phyloP scores from a whole-genome alignment of 257 asterid species.

The Petunia secreta region DNA sequence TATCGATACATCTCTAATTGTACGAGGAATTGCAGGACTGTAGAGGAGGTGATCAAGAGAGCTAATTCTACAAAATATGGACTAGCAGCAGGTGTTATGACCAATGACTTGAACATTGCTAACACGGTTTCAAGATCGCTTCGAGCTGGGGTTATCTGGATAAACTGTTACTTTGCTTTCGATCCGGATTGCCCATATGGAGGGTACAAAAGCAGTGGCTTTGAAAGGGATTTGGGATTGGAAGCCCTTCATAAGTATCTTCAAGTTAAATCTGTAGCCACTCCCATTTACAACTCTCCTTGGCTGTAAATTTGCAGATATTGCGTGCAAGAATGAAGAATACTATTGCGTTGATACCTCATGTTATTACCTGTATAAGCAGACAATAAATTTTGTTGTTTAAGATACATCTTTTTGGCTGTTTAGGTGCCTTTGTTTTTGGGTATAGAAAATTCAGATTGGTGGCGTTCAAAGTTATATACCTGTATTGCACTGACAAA shows the following conservation, averaged over 20 bases:
- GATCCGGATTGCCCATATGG: conserved; percentile 64
- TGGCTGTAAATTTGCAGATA: conserved; percentile 58
- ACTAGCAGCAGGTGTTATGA: conserved; percentile 84
- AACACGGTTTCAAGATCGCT: conserved; percentile 84
- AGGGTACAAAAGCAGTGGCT: conserved; percentile 89
- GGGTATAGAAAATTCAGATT: neutral
- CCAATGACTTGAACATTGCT: conserved; percentile 70
- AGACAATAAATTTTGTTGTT: neutral
- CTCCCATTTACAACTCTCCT: conserved; percentile 77
- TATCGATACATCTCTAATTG: neutral
- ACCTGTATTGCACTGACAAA: too few relatives aligned
- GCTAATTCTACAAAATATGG: conserved; percentile 76
- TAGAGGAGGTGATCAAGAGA: conserved; percentile 79
- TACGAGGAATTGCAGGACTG: conserved; percentile 43
- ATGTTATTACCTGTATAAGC: neutral
- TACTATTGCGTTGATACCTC: neutral
- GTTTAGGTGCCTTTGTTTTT: neutral
- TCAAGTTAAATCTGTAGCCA: conserved; percentile 67
- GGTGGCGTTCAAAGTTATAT: neutral
- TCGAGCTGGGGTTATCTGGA: conserved; percentile 78
- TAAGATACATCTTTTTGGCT: neutral
- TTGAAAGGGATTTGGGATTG: conserved; percentile 76
- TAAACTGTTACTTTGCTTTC: conserved; percentile 74
- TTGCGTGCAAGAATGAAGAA: neutral
- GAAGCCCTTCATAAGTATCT: conserved; percentile 62